Evolutionary conservation across 2,329 filamentous ascomycete genomes (phyloP).

Genomic region (Neonectria ditissima): DNA sequence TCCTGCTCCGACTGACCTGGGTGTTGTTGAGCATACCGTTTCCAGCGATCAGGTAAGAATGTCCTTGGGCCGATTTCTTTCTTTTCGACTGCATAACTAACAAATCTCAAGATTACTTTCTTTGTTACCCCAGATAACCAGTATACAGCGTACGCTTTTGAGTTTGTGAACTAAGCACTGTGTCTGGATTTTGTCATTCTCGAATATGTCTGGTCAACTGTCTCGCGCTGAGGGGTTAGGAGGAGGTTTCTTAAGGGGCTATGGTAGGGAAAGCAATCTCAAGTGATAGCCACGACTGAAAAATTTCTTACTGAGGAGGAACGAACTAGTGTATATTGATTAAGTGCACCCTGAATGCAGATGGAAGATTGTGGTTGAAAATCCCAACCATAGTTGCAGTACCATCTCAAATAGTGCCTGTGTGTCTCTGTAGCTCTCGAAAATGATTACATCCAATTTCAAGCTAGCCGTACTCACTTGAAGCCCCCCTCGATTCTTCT

Average conservation of each 20-base stretch:
- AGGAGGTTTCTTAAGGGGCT: background rate
- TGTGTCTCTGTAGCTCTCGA: background rate
- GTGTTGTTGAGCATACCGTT: background rate
- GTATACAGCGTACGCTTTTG: slow-evolving; percentile 8
- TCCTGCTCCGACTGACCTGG: slow-evolving; percentile 4
- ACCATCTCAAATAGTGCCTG: too few species aligned
- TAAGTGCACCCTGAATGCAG: too few species aligned
- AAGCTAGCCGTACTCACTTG: background rate
- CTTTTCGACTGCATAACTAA: background rate
- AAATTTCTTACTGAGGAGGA: background rate
- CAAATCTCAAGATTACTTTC: slow-evolving; percentile 3
- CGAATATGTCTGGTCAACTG: background rate
- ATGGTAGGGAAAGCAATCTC: background rate
- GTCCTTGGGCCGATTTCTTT: background rate
- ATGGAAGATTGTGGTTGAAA: too few species aligned
- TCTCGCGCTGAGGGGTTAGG: background rate
- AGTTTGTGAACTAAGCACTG: slow-evolving; percentile 2
- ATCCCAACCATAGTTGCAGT: too few species aligned
- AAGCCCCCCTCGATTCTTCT: slow-evolving; percentile 23
- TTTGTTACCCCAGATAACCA: slow-evolving; percentile 4
- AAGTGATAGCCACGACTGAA: background rate
- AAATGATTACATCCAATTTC: background rate
- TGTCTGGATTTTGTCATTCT: background rate
- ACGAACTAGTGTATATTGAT: too few species aligned
- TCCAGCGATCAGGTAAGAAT: background rate